Base-by-base conservation (phyloP, 768 basidiomycete species). In the Boletales sp. region DNA sequence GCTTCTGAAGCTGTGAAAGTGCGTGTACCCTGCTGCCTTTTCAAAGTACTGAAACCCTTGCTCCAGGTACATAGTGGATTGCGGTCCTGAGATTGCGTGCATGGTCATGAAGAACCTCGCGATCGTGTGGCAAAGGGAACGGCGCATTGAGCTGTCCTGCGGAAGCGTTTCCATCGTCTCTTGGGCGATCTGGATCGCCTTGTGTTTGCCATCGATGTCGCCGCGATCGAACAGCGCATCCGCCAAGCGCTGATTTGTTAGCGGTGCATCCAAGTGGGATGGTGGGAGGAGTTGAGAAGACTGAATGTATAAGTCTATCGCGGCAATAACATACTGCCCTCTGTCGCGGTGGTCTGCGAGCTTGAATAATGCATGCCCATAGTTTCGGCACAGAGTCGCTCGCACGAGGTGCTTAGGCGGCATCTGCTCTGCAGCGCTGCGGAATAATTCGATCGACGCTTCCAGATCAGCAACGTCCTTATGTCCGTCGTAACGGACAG, bases 381-480 rank as follows among this genome's bases (percentile, higher is more conserved):
- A 51, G 36, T 51, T 49, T 34, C 32, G 49, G 17, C 39, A 55
- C 33, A 65, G 14, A 1, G 0, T 10, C 12, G n/a, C 34, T 8
- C 50, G 58, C 19, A 1, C 1, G 15, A 45, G 30, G 8, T 63
- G 56, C n/a, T 53, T 52, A 15, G 43, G 42, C 17, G 57, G 56
- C 42, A 57, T 54, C 44, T 49, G 44, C 21, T 51, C 48, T 9
- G 39, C 39, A 14, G 43, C 54, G 2, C 28, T 19, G 17, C 19
- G 36, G 43, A 61, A 63, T 15, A 56, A 30, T 25, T 55, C 15
- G 34, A 64, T 34, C 31, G 47, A 54, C 17, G 46, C 43, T 34
- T 52, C 51, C 37, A 64, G 28, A 44, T 66, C 63, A 19, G 36
- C 31, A 28, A 46, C 6, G 15, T 50, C 14, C 18, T 18, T 1